Percentiles rank a stretch among this genome's conserved stretches.
Conservation (phyloP, 2,329 filamentous ascomycete species). For the Fusarium humuli region DNA sequence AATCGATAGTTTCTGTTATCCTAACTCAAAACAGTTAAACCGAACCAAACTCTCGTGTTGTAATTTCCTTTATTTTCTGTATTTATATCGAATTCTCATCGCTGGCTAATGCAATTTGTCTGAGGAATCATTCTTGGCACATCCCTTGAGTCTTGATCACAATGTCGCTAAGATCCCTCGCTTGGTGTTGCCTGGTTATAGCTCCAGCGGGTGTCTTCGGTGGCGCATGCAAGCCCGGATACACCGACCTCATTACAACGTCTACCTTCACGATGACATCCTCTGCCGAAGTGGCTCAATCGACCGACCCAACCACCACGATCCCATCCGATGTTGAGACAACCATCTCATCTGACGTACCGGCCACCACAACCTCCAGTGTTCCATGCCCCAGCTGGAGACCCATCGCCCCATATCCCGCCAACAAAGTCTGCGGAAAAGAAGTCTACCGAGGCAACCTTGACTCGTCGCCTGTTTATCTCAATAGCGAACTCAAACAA, state of each 20-base stretch:
- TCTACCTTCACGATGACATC: fast-evolving
- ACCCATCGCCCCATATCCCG: background rate
- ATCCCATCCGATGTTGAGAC: fast-evolving
- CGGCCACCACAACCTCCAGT: background rate
- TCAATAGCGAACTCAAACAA: fast-evolving
- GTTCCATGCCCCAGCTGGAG: slow-evolving; percentile 1
- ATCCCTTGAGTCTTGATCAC: background rate
- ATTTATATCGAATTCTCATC: background rate
- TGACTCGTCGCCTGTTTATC: background rate
- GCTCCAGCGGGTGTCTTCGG: background rate
- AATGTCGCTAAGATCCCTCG: background rate
- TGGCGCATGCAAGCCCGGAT: slow-evolving; percentile 10
- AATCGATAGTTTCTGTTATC: background rate
- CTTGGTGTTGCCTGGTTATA: background rate
- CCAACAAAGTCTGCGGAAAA: slow-evolving; percentile 4
- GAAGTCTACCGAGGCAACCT: background rate
- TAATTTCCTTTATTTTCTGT: background rate
- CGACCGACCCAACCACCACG: background rate
- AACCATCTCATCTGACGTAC: background rate
- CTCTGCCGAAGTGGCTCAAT: fast-evolving
- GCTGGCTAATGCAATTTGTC: background rate
- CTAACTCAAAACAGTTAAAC: background rate
- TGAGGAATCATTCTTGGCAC: background rate
- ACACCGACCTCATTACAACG: background rate
- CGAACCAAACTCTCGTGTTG: background rate